Percentiles rank a stretch among this genome's conserved stretches.
These are phyloP conservation scores for Ophiostoma piceae DNA, from an alignment of 2,329 filamentous ascomycete species.

Conservation along the genomic window DNA sequence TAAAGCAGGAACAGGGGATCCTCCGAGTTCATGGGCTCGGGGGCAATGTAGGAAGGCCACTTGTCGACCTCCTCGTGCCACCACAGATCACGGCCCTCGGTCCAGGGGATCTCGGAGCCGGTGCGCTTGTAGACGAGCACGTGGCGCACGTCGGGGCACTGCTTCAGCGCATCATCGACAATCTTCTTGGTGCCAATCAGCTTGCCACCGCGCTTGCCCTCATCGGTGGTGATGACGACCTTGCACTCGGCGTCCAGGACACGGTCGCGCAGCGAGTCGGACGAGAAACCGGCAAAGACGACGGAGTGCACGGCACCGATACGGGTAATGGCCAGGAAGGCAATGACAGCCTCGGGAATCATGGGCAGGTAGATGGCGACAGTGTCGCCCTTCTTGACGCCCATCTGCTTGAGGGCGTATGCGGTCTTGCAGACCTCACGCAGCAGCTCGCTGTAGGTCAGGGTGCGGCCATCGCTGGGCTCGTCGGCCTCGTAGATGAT, in stretches of 20 bases:
- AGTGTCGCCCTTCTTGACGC: conserved; percentile 93
- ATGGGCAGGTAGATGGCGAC: conserved; percentile 97
- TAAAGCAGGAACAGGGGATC: conserved; percentile 97
- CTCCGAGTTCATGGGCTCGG: conserved; percentile 84
- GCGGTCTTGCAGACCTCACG: conserved; percentile 84
- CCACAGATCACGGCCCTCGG: conserved; percentile 83
- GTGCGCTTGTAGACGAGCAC: conserved; percentile 94
- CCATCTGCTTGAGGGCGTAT: conserved; percentile 87
- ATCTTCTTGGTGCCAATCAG: conserved; percentile 98
- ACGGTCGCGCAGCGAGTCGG: conserved; percentile 90
- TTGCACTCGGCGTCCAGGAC: conserved; percentile 86
- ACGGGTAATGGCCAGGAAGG: conserved; percentile 83
- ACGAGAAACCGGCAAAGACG: conserved; percentile 95
- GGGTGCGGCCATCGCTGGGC: conserved; percentile 73
- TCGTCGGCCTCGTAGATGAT: conserved; percentile 99
- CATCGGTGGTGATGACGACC: conserved; percentile 94
- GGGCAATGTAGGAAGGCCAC: conserved; percentile 87
- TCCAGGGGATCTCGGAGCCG: conserved; percentile 87
- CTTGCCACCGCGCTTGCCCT: conserved; percentile 97
- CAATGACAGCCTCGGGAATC: conserved; percentile 92
- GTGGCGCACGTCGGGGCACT: conserved; percentile 81
- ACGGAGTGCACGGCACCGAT: conserved; percentile 97
- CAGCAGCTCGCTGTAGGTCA: conserved; percentile 90
- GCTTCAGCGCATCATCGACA: conserved; percentile 93
- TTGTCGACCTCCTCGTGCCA: conserved; percentile 99